phyloP scores from a whole-genome alignment of 805 yeast genomes.

The Candida manassasensis region DNA sequence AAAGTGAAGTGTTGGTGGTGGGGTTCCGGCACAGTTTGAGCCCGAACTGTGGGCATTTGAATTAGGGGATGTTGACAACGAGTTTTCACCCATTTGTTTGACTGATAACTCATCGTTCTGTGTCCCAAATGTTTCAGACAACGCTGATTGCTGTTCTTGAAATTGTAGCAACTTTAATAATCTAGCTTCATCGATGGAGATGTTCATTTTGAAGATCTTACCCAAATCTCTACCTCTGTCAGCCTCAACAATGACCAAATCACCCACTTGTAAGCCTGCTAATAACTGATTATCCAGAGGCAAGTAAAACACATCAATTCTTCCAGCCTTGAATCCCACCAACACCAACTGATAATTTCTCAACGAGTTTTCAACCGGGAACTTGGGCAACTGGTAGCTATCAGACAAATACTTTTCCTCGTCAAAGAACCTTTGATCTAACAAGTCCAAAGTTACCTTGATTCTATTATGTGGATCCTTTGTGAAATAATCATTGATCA shows the following conservation, averaged over 20 bases:
- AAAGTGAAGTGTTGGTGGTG: constrained; percentile 48
- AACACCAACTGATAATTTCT: constrained; percentile 43
- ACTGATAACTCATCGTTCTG: constrained; percentile 21
- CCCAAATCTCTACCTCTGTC: constrained; percentile 81
- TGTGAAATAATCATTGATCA: constrained; percentile 32
- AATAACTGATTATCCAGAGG: constrained; percentile 25
- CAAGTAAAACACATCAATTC: constrained; percentile 72
- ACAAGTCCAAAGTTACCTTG: constrained; percentile 25
- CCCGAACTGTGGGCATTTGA: constrained; percentile 6
- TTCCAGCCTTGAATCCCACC: constrained; percentile 73
- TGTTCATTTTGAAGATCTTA: constrained; percentile 51
- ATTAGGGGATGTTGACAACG: constrained; percentile 2
- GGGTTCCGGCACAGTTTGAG: constrained; percentile 6
- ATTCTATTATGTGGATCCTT: constrained; percentile 37
- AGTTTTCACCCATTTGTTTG: constrained; percentile 15
- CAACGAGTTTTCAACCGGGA: constrained; percentile 34
- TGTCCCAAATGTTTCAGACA: constrained; percentile 29
- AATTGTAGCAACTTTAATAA: constrained; percentile 60
- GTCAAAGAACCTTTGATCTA: constrained; percentile 24
- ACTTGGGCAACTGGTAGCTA: constrained; percentile 31
- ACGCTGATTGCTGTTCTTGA: constrained; percentile 67
- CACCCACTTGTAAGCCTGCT: constrained; percentile 45
- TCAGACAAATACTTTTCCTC: constrained; percentile 28
- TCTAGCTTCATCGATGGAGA: constrained; percentile 63
- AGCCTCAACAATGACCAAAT: constrained; percentile 77